A percentile compares a stretch with the other conserved stretches of the same genome.
Evolutionary conservation across 2,329 filamentous ascomycete genomes (phyloP).

Genomic region (Cladophialophora yegresii): DNA sequence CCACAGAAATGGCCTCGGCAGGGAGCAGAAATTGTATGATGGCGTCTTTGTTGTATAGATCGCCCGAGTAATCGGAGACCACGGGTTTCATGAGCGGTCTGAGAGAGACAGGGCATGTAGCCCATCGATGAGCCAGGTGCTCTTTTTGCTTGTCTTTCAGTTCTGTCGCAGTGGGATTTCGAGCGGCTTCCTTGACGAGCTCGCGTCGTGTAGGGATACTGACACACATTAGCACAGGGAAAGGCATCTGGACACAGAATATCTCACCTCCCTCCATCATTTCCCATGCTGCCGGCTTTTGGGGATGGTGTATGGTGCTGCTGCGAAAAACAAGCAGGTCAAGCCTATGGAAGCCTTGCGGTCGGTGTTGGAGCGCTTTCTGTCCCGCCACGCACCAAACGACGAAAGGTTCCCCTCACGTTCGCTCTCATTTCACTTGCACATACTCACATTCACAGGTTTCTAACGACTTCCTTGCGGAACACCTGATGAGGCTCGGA

Average conservation of each 20-base stretch:
- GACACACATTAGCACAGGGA: constrained; percentile 16
- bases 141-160: constrained; percentile 86
- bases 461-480: background rate
- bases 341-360: background rate
- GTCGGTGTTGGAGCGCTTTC: background rate
- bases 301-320: background rate
- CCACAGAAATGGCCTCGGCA: constrained; percentile 55
- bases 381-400: background rate
- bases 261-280: constrained; percentile 78
- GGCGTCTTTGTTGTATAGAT: constrained; percentile 92
- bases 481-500: background rate
- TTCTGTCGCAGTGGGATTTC: constrained; percentile 77
- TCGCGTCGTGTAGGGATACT: constrained; percentile 93
- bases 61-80: constrained; percentile 81
- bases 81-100: constrained; percentile 71
- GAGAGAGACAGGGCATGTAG: constrained; percentile 81
- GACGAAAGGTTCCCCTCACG: constrained; percentile 1
- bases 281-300: constrained; percentile 64
- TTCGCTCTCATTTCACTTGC: background rate
- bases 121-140: constrained; percentile 83
- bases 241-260: too few species aligned
- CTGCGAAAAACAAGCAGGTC: background rate
- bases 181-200: constrained; percentile 90
- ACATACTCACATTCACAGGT: background rate
- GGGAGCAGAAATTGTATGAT: constrained; percentile 70